Evolutionary conservation across 2,329 filamentous ascomycete genomes (phyloP).

Genomic region (Leptographium wingfieldii): DNA sequence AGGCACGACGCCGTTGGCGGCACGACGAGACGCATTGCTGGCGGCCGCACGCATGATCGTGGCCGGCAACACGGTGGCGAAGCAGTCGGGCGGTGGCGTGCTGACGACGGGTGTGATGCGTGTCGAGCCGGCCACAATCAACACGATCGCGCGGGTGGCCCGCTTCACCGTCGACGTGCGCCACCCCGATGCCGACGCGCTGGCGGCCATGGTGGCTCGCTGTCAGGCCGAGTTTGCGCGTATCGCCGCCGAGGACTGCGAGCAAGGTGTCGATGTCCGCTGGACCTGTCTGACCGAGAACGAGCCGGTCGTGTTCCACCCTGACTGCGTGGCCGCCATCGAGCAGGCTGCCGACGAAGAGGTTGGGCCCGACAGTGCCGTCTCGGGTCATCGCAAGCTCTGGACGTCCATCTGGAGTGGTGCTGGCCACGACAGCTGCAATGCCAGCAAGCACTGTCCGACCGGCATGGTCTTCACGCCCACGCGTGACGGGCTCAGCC

Average conservation of each 20-base stretch:
- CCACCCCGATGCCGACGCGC: slow-evolving; percentile 37
- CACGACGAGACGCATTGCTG: slow-evolving; percentile 19
- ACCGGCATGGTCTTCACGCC: slow-evolving; percentile 28
- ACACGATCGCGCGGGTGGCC: slow-evolving; percentile 58
- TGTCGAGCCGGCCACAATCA: slow-evolving; percentile 41
- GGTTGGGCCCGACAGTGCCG: background rate
- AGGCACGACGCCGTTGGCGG: slow-evolving; percentile 49
- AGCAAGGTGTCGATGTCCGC: slow-evolving; percentile 28
- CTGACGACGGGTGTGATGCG: slow-evolving; percentile 18
- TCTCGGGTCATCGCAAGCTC: slow-evolving; percentile 1
- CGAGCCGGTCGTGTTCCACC: slow-evolving; percentile 50
- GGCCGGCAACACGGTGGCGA: slow-evolving; percentile 15
- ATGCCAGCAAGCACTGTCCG: slow-evolving; percentile 20
- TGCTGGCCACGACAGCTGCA: slow-evolving; percentile 26
- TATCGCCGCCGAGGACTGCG: slow-evolving; percentile 43
- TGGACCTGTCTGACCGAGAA: slow-evolving; percentile 51
- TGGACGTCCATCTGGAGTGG: slow-evolving; percentile 23
- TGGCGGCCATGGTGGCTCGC: slow-evolving; percentile 18
- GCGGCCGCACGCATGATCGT: slow-evolving; percentile 22
- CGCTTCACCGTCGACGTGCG: slow-evolving; percentile 58
- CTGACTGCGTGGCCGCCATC: slow-evolving; percentile 54
- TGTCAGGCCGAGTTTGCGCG: slow-evolving; percentile 34
- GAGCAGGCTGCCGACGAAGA: slow-evolving; percentile 36
- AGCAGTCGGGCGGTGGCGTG: slow-evolving; percentile 14
- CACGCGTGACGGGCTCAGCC: slow-evolving; percentile 23